Base-by-base conservation (phyloP, 179 eudicot species). In the Heliamphora ciliata region DNA sequence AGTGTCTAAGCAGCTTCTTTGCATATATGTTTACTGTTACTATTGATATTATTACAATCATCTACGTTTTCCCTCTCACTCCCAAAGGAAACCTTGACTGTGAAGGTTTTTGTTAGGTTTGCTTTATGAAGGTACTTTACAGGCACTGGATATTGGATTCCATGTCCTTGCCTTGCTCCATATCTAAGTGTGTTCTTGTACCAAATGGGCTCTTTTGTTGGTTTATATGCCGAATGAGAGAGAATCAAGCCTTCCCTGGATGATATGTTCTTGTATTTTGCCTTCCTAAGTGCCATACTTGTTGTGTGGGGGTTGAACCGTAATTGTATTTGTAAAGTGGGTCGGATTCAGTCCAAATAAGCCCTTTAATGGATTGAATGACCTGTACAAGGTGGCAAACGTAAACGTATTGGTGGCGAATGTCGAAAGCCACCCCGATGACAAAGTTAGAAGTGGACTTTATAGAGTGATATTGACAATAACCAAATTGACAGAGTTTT, bases 251-350 rank as follows among this genome's bases (percentile, higher is more conserved):
- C 24, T 70, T 80, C 65, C 46, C 54, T 55, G n/a, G 46, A 80
- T 48, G 2, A 52, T 17, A 78, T 47, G 67, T 80, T 72, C 54
- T 40, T 56, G 9, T 71, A 52, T 55, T 69, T 44, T 77, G 67
- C 11, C 67, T 80, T 56, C 68, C 67, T 80, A n/a, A 80, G 77
- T 15, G 6, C 76, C n/a, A 18, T 51, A 67, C 13, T 31, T 31
- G 40, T 31, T 31, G 40, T 31, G 40, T 1, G 40, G 40, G 40
- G 40, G 40, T 31, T 31, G 40, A 31, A 31, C 40, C 40, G 40
- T 31, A 31, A 31, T 31, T 31, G 40, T 31, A 31, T 31, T 31
- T 31, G 40, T 31, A 31, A 31, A 31, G 40, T 31, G 40, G 40
- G 40, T 31, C 40, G 40, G 40, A 31, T 31, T 31, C 40, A 31